Base-by-base conservation (phyloP, 2,329 filamentous ascomycete genomes). In the Penicillium sp. region DNA sequence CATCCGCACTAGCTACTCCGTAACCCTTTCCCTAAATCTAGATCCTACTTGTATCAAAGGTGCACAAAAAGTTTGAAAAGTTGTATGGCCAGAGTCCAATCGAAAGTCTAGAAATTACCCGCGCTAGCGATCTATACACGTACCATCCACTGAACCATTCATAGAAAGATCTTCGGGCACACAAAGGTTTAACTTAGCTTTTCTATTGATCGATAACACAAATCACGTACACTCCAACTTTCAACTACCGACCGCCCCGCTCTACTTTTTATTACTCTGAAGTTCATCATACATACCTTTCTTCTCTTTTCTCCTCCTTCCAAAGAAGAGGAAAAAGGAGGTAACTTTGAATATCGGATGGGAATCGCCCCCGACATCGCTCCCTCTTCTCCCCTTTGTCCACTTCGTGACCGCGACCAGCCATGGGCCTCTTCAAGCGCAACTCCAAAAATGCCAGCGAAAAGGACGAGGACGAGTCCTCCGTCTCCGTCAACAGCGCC, bases 361-460 rank as follows among this genome's bases (percentile, higher is more conserved):
- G 45, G 40, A 48, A 41, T 44, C 32, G 32, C 15, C 27, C 27
- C 25, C 46, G 31, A 43, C 32, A 25, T 32, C 25, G 25, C 25
- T 9, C 25, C 8, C 25, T 27, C 42, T 43, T 40, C 37, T 43
- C 44, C 46, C 24, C 40, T 40, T 37, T 15, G 23, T 25, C 28
- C 20, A 18, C 15, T 18, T 23, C 24, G 40, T 25, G 28, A 48
- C 52, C 18, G 42, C 50, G 31, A 52, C 29, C 15, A 57, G 52
- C 49, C 57, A 75, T 75, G 72, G 72, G 71, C 53, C 61, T 75
- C 48, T 75, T 76, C 62, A 74, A 70, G 62, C 71, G 71, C 60
- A 75, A 75, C 55, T 69, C 70, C n/a, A 72, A 68, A 48, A 63
- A 63, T 46, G 64, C 63, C 32, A 65, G 63, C 47, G 70, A 74